Evolutionary conservation across 2,329 filamentous ascomycete genomes (phyloP).

Genomic region (Stachybotrys chartarum): DNA sequence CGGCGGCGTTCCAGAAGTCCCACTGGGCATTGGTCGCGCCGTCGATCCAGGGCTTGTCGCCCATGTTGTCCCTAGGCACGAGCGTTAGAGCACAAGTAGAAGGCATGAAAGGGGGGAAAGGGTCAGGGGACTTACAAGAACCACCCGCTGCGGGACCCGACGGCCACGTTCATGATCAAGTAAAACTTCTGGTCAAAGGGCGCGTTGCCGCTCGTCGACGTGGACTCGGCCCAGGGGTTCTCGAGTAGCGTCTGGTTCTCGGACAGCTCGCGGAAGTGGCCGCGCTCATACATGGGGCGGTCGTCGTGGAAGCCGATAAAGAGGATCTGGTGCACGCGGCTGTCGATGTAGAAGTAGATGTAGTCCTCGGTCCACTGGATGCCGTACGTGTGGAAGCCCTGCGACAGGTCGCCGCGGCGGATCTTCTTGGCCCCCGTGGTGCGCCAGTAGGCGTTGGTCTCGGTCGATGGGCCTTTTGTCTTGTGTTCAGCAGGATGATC

Average conservation of each 20-base stretch:
- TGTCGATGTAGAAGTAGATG: conserved; percentile 46
- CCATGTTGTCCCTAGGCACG: conserved; percentile 29
- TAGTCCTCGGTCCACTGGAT: conserved; percentile 45
- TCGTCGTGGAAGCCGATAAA: conserved; percentile 26
- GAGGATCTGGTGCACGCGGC: conserved; percentile 30
- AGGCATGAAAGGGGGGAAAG: not conserved
- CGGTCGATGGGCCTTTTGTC: conserved; percentile 12
- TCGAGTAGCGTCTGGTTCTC: conserved; percentile 32
- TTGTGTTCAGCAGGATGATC: not conserved
- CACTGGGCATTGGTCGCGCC: conserved; percentile 26
- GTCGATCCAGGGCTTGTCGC: conserved; percentile 40
- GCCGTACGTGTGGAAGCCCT: conserved; percentile 42
- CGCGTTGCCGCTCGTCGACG: conserved; percentile 30
- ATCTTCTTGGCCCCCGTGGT: conserved; percentile 24
- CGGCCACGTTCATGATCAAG: conserved; percentile 43
- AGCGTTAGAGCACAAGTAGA: not conserved
- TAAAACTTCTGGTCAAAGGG: conserved; percentile 47
- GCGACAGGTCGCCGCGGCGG: conserved; percentile 29
- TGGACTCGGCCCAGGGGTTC: conserved; percentile 36
- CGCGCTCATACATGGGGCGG: conserved; percentile 30
- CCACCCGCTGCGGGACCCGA: conserved; percentile 41
- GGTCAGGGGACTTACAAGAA: conserved; percentile 26
- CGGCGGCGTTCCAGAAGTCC: conserved; percentile 34
- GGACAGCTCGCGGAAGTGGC: conserved; percentile 30
- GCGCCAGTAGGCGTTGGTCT: conserved; percentile 23